Percentiles rank a stretch among this genome's conserved stretches.
Conservation (phyloP, 495 filamentous ascomycete genomes). For the Aspergillus ellipticus region DNA sequence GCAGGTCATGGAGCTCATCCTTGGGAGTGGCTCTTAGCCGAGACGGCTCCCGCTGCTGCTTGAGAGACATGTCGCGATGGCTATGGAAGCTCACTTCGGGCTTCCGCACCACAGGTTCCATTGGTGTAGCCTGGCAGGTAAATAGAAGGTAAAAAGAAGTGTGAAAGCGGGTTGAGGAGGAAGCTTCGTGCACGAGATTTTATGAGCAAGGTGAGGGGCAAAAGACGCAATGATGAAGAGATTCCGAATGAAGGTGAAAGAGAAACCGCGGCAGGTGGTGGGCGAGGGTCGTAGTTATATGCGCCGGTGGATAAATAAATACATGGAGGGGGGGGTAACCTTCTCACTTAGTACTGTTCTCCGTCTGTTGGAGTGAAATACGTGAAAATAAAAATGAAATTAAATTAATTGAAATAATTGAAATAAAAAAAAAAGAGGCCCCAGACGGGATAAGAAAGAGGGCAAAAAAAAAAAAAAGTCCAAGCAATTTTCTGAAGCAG, state of each 20-base stretch:
- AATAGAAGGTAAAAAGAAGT: background rate
- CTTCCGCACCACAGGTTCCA: slow-evolving; percentile 23
- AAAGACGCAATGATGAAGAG: background rate
- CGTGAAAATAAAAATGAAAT: background rate
- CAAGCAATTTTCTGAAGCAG: slow-evolving; percentile 1
- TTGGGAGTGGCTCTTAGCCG: slow-evolving; percentile 30
- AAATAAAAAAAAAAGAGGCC: slow-evolving; percentile 2
- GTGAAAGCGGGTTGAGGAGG: background rate
- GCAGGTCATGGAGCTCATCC: slow-evolving; percentile 68
- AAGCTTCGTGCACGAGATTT: background rate
- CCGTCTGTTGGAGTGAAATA: background rate
- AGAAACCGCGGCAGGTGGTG: slow-evolving; percentile 1
- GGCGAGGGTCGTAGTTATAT: slow-evolving; percentile 8
- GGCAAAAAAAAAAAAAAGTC: slow-evolving; percentile 1
- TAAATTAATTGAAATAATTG: background rate
- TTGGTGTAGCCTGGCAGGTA: slow-evolving; percentile 6
- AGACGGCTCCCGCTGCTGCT: slow-evolving; percentile 15
- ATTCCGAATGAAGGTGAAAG: background rate
- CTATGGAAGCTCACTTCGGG: slow-evolving; percentile 20
- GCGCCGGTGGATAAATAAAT: slow-evolving; percentile 1
- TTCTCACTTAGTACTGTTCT: background rate
- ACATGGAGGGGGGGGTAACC: background rate
- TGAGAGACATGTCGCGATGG: slow-evolving; percentile 21
- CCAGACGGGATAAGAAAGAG: slow-evolving; percentile 1
- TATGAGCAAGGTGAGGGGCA: slow-evolving; percentile 1